phyloP scores from a whole-genome alignment of 257 asterid species.

The Solanum phureja region DNA sequence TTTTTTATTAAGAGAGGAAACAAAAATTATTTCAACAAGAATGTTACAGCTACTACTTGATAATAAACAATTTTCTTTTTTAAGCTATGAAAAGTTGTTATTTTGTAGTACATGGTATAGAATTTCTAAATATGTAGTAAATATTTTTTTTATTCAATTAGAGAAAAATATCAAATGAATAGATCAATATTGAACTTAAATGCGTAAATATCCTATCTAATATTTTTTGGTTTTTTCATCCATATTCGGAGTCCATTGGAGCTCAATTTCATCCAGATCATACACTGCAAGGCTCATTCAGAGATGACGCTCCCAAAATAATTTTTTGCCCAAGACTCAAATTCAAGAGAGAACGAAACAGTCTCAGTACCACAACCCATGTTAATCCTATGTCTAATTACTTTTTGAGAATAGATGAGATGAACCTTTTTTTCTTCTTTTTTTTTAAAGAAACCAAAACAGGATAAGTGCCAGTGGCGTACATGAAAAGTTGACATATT shows the following conservation, averaged over 20 bases:
- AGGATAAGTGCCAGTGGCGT: not conserved
- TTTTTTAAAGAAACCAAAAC: not conserved
- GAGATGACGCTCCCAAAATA: too few relatives aligned
- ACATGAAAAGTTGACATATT: not conserved
- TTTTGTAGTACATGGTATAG: not conserved
- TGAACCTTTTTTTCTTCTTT: not conserved
- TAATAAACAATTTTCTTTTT: not conserved
- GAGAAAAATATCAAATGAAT: not conserved
- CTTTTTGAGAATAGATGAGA: not conserved
- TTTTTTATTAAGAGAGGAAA: not conserved
- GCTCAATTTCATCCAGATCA: too few relatives aligned
- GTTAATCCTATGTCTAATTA: not conserved
- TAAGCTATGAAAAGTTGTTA: not conserved
- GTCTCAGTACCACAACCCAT: too few relatives aligned
- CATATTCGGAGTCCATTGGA: too few relatives aligned
- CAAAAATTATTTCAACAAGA: not conserved
- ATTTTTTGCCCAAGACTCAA: too few relatives aligned
- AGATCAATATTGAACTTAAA: not conserved
- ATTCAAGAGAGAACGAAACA: too few relatives aligned
- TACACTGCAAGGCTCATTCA: fast-evolving
- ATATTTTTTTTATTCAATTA: too few relatives aligned
- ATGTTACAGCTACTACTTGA: not conserved
- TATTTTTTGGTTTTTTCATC: too few relatives aligned
- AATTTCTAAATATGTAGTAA: not conserved
- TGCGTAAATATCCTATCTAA: too few relatives aligned